phyloP scores from a whole-genome alignment of 106 monocot genomes.

The Acanthochlamys bracteata region DNA sequence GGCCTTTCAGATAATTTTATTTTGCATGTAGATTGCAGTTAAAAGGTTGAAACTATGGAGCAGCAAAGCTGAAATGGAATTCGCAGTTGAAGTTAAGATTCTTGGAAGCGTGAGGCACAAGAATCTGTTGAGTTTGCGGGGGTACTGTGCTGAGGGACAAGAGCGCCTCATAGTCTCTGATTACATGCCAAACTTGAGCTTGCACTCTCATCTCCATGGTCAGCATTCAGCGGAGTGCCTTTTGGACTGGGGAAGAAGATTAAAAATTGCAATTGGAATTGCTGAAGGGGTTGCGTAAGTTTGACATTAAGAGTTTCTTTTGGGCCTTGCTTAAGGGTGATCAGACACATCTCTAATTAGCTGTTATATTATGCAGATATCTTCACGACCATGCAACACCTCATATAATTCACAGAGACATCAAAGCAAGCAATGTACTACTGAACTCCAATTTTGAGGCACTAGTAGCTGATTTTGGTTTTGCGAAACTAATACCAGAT shows the following conservation, averaged over 20 bases:
- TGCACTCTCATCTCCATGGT: constrained; percentile 33
- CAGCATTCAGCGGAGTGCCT: constrained; percentile 31
- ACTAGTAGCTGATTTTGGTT: constrained; percentile 32
- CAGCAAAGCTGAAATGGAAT: constrained; percentile 28
- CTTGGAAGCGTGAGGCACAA: constrained; percentile 34
- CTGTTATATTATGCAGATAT: constrained; percentile 17
- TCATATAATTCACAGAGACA: constrained; percentile 34
- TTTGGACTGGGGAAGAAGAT: constrained; percentile 33
- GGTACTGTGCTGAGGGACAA: constrained; percentile 39
- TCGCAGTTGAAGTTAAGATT: constrained; percentile 30
- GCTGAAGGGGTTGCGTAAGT: constrained; percentile 32
- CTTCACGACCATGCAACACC: constrained; percentile 33
- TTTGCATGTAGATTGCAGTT: constrained; percentile 29
- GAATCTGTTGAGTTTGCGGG: constrained; percentile 32
- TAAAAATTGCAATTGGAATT: constrained; percentile 29
- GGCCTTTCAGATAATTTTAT: neutral
- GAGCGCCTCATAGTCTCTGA: constrained; percentile 38
- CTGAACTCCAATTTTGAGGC: constrained; percentile 34
- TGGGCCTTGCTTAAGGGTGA: neutral
- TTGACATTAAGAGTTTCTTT: neutral
- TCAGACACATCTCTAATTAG: neutral
- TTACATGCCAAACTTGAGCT: constrained; percentile 33
- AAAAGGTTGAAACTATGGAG: constrained; percentile 29
- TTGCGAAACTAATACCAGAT: constrained; percentile 32
- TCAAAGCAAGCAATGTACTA: constrained; percentile 34